Evolutionary conservation across 2,329 filamentous ascomycete species (phyloP), one percentile per base, ranked within the genome.

Genomic region (Colletotrichum sp.): DNA sequence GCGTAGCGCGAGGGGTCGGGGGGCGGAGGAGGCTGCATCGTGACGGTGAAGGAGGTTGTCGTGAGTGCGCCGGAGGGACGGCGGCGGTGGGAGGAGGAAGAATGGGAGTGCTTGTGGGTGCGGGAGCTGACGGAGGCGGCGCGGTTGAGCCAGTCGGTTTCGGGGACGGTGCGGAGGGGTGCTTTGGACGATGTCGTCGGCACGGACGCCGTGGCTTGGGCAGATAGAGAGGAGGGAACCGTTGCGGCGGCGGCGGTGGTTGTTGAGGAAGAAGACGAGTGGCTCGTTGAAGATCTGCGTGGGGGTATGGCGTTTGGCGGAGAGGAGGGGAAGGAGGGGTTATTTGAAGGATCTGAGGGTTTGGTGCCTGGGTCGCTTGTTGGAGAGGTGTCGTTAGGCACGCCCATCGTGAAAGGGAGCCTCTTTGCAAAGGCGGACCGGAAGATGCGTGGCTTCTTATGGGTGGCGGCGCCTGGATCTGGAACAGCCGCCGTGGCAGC

Each of bases 221-320:
- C 57, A n/a, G 69, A 28, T 24, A 68, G 39, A 16, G 68, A 48
- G 30, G 57, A 43, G 26, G 28, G 16, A 28, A 30, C 63, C 8
- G 59, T 34, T 28, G 55, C 55, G 55, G 60, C 30, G 18, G 60
- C 63, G 63, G 69, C 70, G 81, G 75, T 70, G 36, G 80, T 78
- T 71, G 82, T 81, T 78, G 83, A 83, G 67, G 81, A 55, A 6
- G 72, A 59, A 78, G 55, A 52, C 30, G 72, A 34, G 30, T 71
- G 75, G 76, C 63, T 67, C 72, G 90, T 92, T 2, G 93, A 95
- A 72, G 94, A 95, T 61, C 93, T 95, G 77, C 94, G 91, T 4
- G 93, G 92, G 24, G 95, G 94, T 71, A 96, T 95, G 48, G 89
- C 88, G 83, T 91, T 92, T 70, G 93, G 92, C 12, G 84, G 83